A percentile compares a stretch with the other conserved stretches of the same genome.
These are phyloP conservation scores for Calonectria ilicicola DNA, from an alignment of 2,329 filamentous ascomycete species.

Conservation along the genomic window DNA sequence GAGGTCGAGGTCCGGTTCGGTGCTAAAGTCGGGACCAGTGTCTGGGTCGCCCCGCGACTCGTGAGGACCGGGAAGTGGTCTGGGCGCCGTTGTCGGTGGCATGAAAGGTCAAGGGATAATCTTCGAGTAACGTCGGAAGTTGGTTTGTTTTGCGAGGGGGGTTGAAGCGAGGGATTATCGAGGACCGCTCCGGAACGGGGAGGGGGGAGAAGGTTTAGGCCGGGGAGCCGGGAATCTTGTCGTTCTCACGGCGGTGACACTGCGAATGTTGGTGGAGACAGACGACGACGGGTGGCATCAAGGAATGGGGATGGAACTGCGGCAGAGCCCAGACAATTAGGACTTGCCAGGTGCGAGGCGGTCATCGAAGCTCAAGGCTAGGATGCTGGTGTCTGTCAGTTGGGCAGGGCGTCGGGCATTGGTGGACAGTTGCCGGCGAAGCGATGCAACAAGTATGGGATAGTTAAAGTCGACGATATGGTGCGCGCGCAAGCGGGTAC, in stretches of 20 bases:
- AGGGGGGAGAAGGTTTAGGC: neutral
- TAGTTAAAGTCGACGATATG: neutral
- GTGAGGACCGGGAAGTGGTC: conserved; percentile 3
- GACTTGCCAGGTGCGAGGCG: neutral
- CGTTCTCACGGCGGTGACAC: conserved; percentile 2
- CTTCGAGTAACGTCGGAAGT: neutral
- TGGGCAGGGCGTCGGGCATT: neutral
- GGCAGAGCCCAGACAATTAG: neutral
- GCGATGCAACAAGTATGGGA: neutral
- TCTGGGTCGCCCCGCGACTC: conserved; percentile 11
- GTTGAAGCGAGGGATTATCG: neutral
- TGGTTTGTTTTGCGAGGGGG: neutral
- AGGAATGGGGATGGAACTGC: neutral
- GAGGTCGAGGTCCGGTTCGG: neutral
- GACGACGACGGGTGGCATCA: neutral
- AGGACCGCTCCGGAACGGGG: neutral
- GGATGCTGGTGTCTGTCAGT: neutral
- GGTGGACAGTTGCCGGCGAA: neutral
- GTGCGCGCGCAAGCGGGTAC: neutral
- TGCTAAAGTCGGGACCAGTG: neutral
- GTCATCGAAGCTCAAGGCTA: conserved; percentile 4
- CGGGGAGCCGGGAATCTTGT: neutral
- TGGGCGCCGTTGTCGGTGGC: conserved; percentile 11
- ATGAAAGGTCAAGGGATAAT: neutral
- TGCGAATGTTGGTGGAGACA: neutral